phyloP scores from a whole-genome alignment of 768 basidiomycete genomes.

The Strobilomyces dryophilus region DNA sequence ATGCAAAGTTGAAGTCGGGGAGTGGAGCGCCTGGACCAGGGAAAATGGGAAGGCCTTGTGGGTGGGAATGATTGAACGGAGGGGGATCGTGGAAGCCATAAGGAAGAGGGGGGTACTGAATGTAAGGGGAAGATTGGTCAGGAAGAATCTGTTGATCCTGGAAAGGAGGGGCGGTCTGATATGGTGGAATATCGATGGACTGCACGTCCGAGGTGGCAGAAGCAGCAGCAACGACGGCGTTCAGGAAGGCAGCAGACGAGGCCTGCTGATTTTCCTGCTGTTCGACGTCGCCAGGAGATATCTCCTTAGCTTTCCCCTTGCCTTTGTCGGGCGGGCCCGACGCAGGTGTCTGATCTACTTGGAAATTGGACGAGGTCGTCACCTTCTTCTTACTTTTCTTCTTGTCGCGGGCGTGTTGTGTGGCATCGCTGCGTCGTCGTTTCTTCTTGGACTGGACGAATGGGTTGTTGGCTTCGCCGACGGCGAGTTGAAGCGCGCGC shows the following conservation, averaged over 20 bases:
- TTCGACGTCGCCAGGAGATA: constrained; percentile 25
- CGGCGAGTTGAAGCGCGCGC: constrained; percentile 47
- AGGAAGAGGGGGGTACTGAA: constrained; percentile 30
- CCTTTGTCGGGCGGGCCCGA: constrained; percentile 28
- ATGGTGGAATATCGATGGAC: constrained; percentile 23
- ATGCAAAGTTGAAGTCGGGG: constrained; percentile 41
- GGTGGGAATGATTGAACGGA: constrained; percentile 23
- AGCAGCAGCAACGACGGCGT: constrained; percentile 63
- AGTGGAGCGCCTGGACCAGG: constrained; percentile 19
- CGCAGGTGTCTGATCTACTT: background rate
- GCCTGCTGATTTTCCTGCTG: constrained; percentile 36
- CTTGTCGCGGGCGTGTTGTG: constrained; percentile 24
- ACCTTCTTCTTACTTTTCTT: constrained; percentile 34
- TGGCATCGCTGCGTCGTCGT: constrained; percentile 22
- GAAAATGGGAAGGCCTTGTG: constrained; percentile 28
- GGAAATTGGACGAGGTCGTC: background rate
- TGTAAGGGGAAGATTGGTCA: constrained; percentile 22
- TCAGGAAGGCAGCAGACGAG: constrained; percentile 55
- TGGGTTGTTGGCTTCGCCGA: constrained; percentile 43
- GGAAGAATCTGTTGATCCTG: constrained; percentile 31
- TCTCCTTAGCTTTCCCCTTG: constrained; percentile 32
- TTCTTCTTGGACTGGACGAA: constrained; percentile 36
- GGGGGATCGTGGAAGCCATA: constrained; percentile 27
- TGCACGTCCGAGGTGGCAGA: constrained; percentile 43
- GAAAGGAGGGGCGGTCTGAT: constrained; percentile 31